A percentile compares a stretch with the other conserved stretches of the same genome.
Evolutionary conservation across 257 asterid species (phyloP).

Genomic region (Jacaranda copaia): DNA sequence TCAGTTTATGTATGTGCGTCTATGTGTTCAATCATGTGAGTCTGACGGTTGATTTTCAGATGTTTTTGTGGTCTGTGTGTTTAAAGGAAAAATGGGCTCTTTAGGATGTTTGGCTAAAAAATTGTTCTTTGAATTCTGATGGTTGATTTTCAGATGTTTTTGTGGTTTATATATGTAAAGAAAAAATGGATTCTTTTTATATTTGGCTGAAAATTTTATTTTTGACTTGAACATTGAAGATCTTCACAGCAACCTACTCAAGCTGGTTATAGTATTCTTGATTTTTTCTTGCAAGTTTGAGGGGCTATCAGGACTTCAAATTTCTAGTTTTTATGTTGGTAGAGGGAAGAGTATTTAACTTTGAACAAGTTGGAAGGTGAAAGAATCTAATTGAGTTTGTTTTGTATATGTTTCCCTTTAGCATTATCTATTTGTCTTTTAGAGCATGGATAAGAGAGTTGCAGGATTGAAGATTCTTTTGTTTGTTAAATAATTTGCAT

Average conservation of each 20-base stretch:
- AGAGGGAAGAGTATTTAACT: not conserved
- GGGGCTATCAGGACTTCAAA: not conserved
- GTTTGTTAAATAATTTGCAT: conserved; percentile 18
- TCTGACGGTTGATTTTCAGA: not conserved
- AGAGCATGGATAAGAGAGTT: conserved; percentile 16
- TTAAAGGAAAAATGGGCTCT: conserved; percentile 3
- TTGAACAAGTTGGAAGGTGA: not conserved
- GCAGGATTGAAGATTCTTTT: conserved; percentile 7
- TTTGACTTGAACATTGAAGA: conserved; percentile 17
- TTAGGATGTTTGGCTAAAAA: not conserved
- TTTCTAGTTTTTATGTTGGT: not conserved
- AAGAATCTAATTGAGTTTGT: not conserved
- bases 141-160: not conserved
- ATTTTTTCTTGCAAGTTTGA: not conserved
- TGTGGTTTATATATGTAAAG: not conserved
- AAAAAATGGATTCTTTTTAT: not conserved
- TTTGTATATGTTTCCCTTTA: not conserved
- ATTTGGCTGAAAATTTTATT: not conserved
- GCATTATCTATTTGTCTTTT: conserved; percentile 16
- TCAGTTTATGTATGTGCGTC: not conserved
- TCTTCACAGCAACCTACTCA: conserved; percentile 14
- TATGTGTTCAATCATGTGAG: not conserved
- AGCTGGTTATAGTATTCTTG: not conserved
- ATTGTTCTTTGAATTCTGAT: conserved; percentile 7
- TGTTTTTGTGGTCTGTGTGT: not conserved